Evolutionary conservation across 2,329 filamentous ascomycete genomes (phyloP), one percentile per base, ranked within the genome.

Genomic region (Hypoxylon sp.): DNA sequence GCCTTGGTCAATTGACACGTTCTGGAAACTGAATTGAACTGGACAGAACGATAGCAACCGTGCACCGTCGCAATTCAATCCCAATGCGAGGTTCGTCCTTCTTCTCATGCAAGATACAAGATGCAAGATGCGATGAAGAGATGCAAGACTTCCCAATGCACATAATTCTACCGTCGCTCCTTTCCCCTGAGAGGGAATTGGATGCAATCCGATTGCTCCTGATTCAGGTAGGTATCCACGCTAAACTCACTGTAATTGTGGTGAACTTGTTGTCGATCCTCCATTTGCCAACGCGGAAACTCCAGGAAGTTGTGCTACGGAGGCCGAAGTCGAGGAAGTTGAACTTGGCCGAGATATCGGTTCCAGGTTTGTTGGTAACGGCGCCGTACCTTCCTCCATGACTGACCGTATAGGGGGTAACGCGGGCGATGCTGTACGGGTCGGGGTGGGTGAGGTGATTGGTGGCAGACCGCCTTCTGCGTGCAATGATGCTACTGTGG

Each of bases 311-410:
- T 81, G 78, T 11, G 73, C 70, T 48, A 74, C 65, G 17, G 61
- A 75, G 12, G 71, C 72, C 13, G 74, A 71, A 1, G 77, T 76
- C 3, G 79, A 78, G 2, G 79, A 78, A 3, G 75, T 75, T 21
- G 79, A 79, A 60, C 73, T 75, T 15, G 77, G 77, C 59, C 75
- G 73, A 20, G 79, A 79, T 51, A 79, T 75, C 12, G 75, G 71
- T 55, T 83, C 79, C 30, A 75, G 64, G 7, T 69, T 67, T 25
- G 73, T 69, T 26, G 71, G 65, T 29, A 73, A 66, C 32, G 75
- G 64, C 36, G 71, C 60, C 44, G 74, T 73, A 21, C 70, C 72
- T 59, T 80, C 78, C 63, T 80, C 78, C 75, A 80, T 80, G 61
- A 68, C 65, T 37, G 61, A 49, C 55, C 59, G 63, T 27, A 65